phyloP scores from a whole-genome alignment of 208 protist genomes.

The Paratrypanosoma confusum region DNA sequence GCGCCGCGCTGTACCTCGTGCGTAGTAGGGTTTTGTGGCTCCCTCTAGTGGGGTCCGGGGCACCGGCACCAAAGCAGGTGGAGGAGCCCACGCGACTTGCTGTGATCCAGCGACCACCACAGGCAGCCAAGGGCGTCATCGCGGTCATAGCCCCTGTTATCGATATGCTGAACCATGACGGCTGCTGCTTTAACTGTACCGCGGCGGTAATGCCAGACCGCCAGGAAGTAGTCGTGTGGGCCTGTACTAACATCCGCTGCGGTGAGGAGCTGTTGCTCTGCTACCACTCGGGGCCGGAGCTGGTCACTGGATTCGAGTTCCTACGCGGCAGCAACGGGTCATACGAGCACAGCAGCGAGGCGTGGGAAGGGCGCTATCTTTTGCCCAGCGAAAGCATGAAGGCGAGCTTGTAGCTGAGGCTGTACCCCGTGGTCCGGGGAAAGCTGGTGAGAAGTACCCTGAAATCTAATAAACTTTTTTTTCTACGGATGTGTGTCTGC shows the following conservation, averaged over 20 bases:
- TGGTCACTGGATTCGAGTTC: background rate
- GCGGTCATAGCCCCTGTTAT: conserved; percentile 51
- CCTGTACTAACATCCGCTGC: conserved; percentile 18
- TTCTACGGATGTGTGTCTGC: background rate
- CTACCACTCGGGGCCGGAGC: conserved; percentile 18
- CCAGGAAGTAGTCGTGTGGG: conserved; percentile 47
- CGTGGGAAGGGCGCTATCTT: conserved; percentile 27
- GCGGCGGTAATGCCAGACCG: conserved; percentile 32
- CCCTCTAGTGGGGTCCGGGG: conserved; percentile 21
- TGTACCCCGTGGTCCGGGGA: no score
- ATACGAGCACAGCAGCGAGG: no score
- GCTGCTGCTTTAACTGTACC: conserved; percentile 10
- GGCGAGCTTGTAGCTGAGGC: no score
- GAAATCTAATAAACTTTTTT: background rate
- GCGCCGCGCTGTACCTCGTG: conserved; percentile 58
- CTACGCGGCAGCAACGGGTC: no score
- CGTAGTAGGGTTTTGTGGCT: conserved; percentile 46
- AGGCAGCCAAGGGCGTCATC: conserved; percentile 12
- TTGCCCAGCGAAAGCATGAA: background rate
- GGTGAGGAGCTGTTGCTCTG: conserved; percentile 65
- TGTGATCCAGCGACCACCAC: background rate
- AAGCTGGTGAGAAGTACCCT: background rate
- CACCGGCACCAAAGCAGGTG: background rate
- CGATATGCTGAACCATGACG: conserved; percentile 54
- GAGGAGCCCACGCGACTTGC: background rate